phyloP scores from a whole-genome alignment of 1,284 basidiomycete genomes.

The Puccinia coronata region DNA sequence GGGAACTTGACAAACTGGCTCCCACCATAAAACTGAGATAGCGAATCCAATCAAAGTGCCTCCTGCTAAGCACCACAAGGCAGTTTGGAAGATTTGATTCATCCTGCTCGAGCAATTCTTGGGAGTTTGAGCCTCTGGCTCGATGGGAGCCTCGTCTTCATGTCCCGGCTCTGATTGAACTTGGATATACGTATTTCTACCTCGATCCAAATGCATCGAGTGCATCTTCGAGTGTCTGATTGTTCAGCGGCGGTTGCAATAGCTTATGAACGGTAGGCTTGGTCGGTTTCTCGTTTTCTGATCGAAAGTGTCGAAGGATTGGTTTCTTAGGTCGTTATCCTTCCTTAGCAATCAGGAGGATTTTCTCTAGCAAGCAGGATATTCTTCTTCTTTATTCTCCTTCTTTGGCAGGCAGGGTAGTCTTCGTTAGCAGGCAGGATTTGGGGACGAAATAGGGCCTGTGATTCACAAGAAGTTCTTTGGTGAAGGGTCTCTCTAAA shows the following conservation, averaged over 20 bases:
- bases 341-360: no score
- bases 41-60: conserved; percentile 39
- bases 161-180: conserved; percentile 6
- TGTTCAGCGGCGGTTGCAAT: neutral
- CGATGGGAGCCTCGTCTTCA: neutral
- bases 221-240: neutral
- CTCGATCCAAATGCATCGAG: neutral
- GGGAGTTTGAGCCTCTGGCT: neutral
- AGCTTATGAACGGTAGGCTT: neutral
- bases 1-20: conserved; percentile 1
- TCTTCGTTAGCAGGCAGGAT: neutral
- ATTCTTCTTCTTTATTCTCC: no score
- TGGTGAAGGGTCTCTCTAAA: no score
- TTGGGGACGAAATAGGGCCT: neutral
- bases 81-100: conserved; percentile 8
- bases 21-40: conserved; percentile 41
- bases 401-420: no score
- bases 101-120: neutral
- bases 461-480: neutral
- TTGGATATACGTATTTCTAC: conserved; percentile 16
- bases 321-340: neutral
- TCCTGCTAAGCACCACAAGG: conserved; percentile 36
- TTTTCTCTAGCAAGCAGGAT: no score
- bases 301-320: neutral
- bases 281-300: neutral